Conservation (phyloP, 2,329 filamentous ascomycete genomes). For the Claviceps cyperi region DNA sequence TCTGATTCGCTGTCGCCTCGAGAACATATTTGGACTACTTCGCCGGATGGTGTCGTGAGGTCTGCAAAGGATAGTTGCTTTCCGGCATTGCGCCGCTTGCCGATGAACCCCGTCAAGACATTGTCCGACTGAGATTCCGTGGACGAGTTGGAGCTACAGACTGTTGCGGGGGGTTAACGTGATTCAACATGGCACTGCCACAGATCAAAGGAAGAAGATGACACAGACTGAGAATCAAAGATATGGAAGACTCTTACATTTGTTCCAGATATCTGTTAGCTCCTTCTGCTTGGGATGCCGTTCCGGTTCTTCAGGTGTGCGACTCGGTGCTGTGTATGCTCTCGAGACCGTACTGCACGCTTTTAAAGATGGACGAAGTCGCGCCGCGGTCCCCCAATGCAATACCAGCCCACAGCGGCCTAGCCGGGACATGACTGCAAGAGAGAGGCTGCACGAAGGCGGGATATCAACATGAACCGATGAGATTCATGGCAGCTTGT, state of each 20-base stretch:
- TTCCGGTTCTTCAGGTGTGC: not conserved
- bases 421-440: conserved; percentile 13
- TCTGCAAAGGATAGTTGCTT: conserved; percentile 59
- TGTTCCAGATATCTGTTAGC: conserved; percentile 16
- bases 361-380: not conserved
- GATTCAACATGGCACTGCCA: not conserved
- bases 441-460: conserved; percentile 1
- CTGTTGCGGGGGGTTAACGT: conserved; percentile 8
- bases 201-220: not conserved
- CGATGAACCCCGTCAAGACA: conserved; percentile 48
- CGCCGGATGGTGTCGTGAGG: conserved; percentile 22
- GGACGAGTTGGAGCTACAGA: conserved; percentile 13
- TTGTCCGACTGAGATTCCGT: conserved; percentile 8
- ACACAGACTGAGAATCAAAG: too few relatives aligned
- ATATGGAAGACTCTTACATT: conserved; percentile 12
- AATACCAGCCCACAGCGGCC: conserved; percentile 12
- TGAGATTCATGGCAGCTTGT: not conserved
- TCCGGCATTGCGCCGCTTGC: conserved; percentile 50
- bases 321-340: conserved; percentile 3
- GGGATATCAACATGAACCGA: not conserved
- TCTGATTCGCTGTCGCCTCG: conserved; percentile 22
- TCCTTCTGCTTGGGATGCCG: conserved; percentile 10
- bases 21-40: conserved; percentile 31
- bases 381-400: conserved; percentile 6
- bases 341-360: conserved; percentile 7